phyloP scores from a whole-genome alignment of 2,329 filamentous ascomycete species.

The Ophiostoma piceae region DNA sequence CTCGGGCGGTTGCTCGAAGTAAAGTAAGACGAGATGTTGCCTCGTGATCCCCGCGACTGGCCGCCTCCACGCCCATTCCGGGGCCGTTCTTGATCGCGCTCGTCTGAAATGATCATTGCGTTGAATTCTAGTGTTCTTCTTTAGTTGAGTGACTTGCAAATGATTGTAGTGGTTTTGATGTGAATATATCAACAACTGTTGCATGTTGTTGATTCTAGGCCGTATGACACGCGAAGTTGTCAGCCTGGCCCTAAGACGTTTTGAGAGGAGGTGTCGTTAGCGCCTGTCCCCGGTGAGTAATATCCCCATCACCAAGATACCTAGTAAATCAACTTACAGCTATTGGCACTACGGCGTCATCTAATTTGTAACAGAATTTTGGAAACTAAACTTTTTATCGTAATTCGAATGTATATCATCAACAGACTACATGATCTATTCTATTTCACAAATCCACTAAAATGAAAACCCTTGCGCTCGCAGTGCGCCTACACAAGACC shows the following conservation, averaged over 20 bases:
- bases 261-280: background rate
- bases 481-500: background rate
- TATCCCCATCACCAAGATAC: background rate
- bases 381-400: background rate
- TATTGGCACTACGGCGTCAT: background rate
- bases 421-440: background rate
- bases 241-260: background rate
- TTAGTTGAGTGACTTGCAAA: background rate
- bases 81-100: background rate
- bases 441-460: background rate
- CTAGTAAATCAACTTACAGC: background rate
- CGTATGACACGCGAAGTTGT: background rate
- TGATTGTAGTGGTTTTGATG: background rate
- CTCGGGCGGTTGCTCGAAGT: background rate
- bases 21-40: conserved; percentile 8
- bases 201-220: background rate
- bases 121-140: background rate
- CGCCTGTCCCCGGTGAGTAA: background rate
- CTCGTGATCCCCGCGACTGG: background rate
- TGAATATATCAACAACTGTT: background rate
- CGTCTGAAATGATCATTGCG: background rate
- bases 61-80: background rate
- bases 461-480: no score
- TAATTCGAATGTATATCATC: background rate
- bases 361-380: background rate